These are phyloP conservation scores for Panicum virgatum DNA, from an alignment of 202 grass and related monocot genomes.

Conservation along the genomic window DNA sequence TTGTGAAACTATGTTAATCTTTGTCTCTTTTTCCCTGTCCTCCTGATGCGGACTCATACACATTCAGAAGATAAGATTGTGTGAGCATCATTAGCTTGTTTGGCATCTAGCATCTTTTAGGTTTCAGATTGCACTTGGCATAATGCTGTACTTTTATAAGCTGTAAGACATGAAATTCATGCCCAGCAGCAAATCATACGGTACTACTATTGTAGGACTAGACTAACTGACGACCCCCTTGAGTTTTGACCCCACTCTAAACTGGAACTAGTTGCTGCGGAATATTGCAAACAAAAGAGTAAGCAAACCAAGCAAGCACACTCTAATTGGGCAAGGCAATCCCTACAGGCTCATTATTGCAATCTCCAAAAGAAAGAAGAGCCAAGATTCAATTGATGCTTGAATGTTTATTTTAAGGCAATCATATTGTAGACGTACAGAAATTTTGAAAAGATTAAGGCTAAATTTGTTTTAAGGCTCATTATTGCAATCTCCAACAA, in stretches of 20 bases:
- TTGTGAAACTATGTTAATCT: no score
- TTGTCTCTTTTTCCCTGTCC: no score
- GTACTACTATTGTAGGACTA: not conserved
- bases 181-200: not conserved
- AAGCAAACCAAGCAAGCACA: not conserved
- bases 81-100: not conserved
- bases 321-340: not conserved
- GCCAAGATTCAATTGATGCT: not conserved
- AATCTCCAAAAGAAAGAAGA: not conserved
- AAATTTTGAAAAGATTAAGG: not conserved
- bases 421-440: not conserved
- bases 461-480: no score
- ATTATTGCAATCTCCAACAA: no score
- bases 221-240: not conserved
- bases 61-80: no score
- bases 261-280: not conserved
- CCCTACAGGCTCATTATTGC: not conserved
- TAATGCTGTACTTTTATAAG: not conserved
- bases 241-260: not conserved
- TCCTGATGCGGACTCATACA: no score
- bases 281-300: not conserved
- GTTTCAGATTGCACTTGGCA: not conserved
- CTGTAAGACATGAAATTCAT: not conserved
- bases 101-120: not conserved
- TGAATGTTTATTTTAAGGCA: not conserved